Evolutionary conservation across 441 rosid species (phyloP), one percentile per base, ranked within the genome.

Genomic region (Eutrema salsugineum): DNA sequence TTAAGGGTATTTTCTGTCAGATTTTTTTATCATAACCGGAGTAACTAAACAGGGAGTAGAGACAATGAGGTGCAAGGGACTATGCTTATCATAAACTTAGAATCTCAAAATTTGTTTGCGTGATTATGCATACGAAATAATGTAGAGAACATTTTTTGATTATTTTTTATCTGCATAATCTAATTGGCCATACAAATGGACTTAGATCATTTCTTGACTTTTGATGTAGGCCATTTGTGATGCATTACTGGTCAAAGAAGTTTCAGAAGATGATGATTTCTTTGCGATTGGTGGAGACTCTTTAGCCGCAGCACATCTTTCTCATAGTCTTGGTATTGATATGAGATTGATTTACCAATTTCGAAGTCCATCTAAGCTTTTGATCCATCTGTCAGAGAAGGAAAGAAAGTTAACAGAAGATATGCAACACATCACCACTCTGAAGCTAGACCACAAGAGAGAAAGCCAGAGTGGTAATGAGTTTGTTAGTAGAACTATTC

Each of bases 211-310:
- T 28, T 70, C 43, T 53, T 42, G 15, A 55, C 44, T 64, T 64
- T 20, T 65, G 47, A 55, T 64, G 16, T 83, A 94, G 99, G 96
- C 91, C 44, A 81, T 90, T 84, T 81, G 84, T 81, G 86, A 88
- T 50, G 89, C 87, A 70, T 72, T 92, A 82, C 65, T 85, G 89
- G 82, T 89, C 57, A 80, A 85, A 79, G 90, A 84, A 72, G 82
- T 94, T 70, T 84, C 85, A 54, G 82, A 79, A 30, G 83, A 86
- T 75, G 96, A 84, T 63, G 86, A 94, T 83, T 94, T 94, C 82
- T 94, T 94, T 81, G 61, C 61, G 50, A 77, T 90, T 77, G 99
- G 98, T 68, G 99, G 99, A 70, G 85, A 88, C 82, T 94, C 99
- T 54, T 70, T 94, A 64, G 62, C 93, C 36, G 99, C 99, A 36